A percentile compares a stretch with the other conserved stretches of the same genome.
phyloP scores from a whole-genome alignment of 768 basidiomycete genomes.

The Hypholoma sublateritium region DNA sequence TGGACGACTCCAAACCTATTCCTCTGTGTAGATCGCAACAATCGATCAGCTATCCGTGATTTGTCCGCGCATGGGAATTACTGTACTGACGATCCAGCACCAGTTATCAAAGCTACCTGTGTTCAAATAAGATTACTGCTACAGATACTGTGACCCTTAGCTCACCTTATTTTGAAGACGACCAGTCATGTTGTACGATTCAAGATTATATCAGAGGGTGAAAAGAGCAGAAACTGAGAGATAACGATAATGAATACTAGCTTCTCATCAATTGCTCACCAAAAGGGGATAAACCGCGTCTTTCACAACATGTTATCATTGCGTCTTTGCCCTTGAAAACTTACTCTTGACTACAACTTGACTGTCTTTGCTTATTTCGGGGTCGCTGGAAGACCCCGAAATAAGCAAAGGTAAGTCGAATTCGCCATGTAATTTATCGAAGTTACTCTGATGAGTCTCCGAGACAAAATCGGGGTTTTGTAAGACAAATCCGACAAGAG shows the following conservation, averaged over 20 bases:
- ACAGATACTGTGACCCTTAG: constrained; percentile 1
- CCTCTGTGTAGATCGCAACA: constrained; percentile 62
- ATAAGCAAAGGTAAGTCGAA: too few species aligned
- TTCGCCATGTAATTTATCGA: too few species aligned
- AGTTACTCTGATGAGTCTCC: too few species aligned
- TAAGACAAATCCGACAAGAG: too few species aligned
- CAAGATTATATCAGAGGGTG: constrained; percentile 4
- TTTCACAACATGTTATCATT: too few species aligned
- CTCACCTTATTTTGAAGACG: constrained; percentile 68
- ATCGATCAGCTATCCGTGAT: constrained; percentile 17
- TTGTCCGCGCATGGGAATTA: constrained; percentile 4
- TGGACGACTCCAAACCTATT: constrained; percentile 93
- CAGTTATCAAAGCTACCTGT: constrained; percentile 80
- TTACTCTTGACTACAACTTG: too few species aligned
- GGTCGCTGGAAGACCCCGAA: too few species aligned
- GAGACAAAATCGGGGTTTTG: too few species aligned
- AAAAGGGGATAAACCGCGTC: too few species aligned
- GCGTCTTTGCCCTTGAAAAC: too few species aligned
- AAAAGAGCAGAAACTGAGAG: constrained; percentile 1
- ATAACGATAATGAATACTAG: constrained; percentile 12
- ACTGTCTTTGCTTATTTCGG: too few species aligned
- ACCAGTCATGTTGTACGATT: constrained; percentile 48
- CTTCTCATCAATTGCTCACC: too few species aligned
- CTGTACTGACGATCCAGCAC: constrained; percentile 76
- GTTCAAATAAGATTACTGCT: background rate